Conservation (phyloP, 2,329 filamentous ascomycete species). For the Madurella fahalii region DNA sequence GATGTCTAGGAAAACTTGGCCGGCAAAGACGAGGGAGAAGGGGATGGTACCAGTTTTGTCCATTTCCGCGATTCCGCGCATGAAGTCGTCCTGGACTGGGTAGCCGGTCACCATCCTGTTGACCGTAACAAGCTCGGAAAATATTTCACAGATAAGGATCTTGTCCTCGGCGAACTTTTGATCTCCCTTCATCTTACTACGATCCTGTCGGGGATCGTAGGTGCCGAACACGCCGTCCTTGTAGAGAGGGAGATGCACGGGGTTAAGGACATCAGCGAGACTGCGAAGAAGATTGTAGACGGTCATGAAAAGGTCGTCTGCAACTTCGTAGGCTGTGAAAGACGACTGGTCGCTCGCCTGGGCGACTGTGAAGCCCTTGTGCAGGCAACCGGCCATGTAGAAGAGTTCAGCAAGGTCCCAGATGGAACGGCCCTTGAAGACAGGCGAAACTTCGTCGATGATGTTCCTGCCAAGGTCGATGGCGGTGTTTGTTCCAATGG, state of each 20-base stretch:
- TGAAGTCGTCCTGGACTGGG: conserved; percentile 36
- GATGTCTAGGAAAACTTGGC: conserved; percentile 41
- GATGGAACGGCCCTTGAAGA: conserved; percentile 23
- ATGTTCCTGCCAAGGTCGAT: conserved; percentile 32
- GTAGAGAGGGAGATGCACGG: conserved; percentile 20
- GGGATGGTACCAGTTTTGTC: conserved; percentile 30
- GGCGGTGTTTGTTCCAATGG: conserved; percentile 37
- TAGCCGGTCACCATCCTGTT: conserved; percentile 22
- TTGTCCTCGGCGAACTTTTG: conserved; percentile 36
- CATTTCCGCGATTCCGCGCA: conserved; percentile 33
- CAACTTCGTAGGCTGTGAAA: conserved; percentile 30
- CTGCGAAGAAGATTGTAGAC: conserved; percentile 16
- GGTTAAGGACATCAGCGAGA: conserved; percentile 18
- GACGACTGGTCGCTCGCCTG: conserved; percentile 13
- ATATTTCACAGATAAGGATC: conserved; percentile 31
- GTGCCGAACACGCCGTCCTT: conserved; percentile 26
- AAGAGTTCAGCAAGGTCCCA: conserved; percentile 20
- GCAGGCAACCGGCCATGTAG: conserved; percentile 14
- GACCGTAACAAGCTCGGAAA: conserved; percentile 32
- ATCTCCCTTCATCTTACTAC: conserved; percentile 23
- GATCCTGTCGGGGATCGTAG: conserved; percentile 28
- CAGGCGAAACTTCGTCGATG: conserved; percentile 29
- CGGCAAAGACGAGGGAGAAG: conserved; percentile 37
- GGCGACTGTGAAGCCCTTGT: conserved; percentile 14
- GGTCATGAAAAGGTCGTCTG: conserved; percentile 21